Evolutionary conservation across 225 moss, liverwort and hornwort species (phyloP), one percentile per base, ranked within the genome.

Genomic region (Antitrichia curtipendula): DNA sequence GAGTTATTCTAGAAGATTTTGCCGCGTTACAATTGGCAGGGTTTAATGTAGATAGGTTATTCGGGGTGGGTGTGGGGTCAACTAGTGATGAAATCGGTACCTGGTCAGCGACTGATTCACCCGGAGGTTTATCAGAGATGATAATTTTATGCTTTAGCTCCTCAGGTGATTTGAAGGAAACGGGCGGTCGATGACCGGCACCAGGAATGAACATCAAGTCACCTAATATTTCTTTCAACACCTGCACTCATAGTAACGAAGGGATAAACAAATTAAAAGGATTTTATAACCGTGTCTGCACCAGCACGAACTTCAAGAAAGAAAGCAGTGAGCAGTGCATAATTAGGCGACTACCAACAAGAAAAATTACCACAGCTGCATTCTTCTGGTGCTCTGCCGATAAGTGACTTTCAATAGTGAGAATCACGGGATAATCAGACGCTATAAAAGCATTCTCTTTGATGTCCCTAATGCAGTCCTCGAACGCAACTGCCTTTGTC

Each of bases 401-500:
- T 71, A 97, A 88, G 84, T 99, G 99, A 63, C 95, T 99, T 89
- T 99, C 99, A 68, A 99, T 96, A 15, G 99, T 99, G 66, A 99
- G 88, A 77, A 99, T 97, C 56, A 99, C 97, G 58, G 99, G 99
- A 84, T 95, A 99, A 57, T 94, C 94, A 53, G 99, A 99, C 71
- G 88, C 92, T 40, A 66, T 34, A 89, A 99, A 99, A 10, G 99
- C 97, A 84, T 97, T 80, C 15, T 92, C 92, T 90, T 93, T 95
- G 81, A 99, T 99, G 34, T 91, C 94, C 86, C 41, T 72, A 38
- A 99, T 85, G 92, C 99, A 99, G 13, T 95, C 95, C 75, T 96
- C 93, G 81, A 99, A 99, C 54, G 85, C 89, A 63, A 99, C 94
- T 56, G 99, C 49, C 87, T 83, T 96, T 13, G 99, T 99, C 93